These are phyloP conservation scores for Chalaropsis thielavioides DNA, from an alignment of 2,329 filamentous ascomycete species.

Conservation along the genomic window DNA sequence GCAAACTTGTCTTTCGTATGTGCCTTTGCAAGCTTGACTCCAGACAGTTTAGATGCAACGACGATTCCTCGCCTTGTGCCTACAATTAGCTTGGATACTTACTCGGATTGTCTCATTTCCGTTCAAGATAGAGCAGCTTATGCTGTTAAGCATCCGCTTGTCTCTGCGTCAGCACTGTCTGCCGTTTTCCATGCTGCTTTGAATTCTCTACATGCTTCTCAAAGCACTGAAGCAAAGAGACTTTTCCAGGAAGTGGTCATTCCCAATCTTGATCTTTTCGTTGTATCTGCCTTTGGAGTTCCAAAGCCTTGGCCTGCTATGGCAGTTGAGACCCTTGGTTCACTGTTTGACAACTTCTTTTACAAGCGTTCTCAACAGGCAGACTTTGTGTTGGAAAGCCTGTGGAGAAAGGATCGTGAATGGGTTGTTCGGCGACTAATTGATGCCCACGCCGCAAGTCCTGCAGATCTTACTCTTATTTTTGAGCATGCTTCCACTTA, in stretches of 20 bases:
- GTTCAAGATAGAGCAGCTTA: conserved; percentile 39
- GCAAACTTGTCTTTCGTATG: conserved; percentile 89
- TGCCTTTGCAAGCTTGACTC: conserved; percentile 63
- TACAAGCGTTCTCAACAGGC: conserved; percentile 63
- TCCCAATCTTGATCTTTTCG: conserved; percentile 63
- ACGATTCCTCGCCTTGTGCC: conserved; percentile 69
- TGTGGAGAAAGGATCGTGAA: conserved; percentile 79
- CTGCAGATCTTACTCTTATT: conserved; percentile 30
- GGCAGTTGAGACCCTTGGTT: conserved; percentile 60
- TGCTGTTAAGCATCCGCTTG: conserved; percentile 71
- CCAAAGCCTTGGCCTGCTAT: conserved; percentile 62
- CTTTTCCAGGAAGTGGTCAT: conserved; percentile 53
- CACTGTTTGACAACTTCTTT: conserved; percentile 71
- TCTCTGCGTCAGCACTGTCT: conserved; percentile 71
- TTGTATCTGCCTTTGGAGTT: conserved; percentile 63
- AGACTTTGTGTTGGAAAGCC: conserved; percentile 76
- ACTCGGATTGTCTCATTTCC: conserved; percentile 34
- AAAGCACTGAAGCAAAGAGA: conserved; percentile 48
- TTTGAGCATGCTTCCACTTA: conserved; percentile 59
- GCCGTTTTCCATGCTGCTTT: conserved; percentile 52
- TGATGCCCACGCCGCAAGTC: conserved; percentile 65
- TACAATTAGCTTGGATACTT: conserved; percentile 54
- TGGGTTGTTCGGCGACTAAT: conserved; percentile 76
- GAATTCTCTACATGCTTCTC: conserved; percentile 45
- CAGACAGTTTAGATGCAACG: conserved; percentile 65